Percentiles rank a stretch among this genome's conserved stretches.
phyloP scores from a whole-genome alignment of 2,329 filamentous ascomycete species.

The Zymoseptoria pseudotritici region DNA sequence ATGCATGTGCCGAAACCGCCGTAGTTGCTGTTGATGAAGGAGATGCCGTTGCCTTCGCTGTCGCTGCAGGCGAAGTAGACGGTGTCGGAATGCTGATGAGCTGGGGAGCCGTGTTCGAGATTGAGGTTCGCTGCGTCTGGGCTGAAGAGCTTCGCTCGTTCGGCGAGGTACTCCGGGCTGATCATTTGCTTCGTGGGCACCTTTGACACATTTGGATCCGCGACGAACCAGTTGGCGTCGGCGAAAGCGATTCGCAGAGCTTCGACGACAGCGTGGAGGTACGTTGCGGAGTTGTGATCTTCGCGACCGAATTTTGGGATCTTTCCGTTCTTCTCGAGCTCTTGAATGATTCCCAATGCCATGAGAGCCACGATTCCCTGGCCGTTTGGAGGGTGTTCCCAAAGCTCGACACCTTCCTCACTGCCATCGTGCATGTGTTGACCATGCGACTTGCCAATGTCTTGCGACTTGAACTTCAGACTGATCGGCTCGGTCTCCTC shows the following conservation, averaged over 20 bases:
- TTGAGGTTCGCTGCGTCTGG: conserved; percentile 45
- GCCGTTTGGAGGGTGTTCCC: conserved; percentile 95
- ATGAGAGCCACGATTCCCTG: conserved; percentile 94
- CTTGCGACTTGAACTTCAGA: conserved; percentile 48
- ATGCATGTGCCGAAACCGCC: conserved; percentile 81
- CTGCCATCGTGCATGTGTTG: conserved; percentile 39
- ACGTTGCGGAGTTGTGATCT: conserved; percentile 71
- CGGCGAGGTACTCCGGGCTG: conserved; percentile 64
- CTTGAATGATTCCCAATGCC: conserved; percentile 84
- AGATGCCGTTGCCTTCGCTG: conserved; percentile 75
- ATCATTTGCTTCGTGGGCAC: conserved; percentile 67
- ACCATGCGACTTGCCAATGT: conserved; percentile 47
- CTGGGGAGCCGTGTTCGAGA: conserved; percentile 69
- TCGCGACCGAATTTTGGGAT: conserved; percentile 62
- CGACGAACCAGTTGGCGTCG: conserved; percentile 83
- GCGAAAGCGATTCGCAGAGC: conserved; percentile 82
- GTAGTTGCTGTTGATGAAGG: conserved; percentile 96
- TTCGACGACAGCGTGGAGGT: conserved; percentile 80
- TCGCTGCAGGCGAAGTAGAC: conserved; percentile 91
- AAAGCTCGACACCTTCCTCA: conserved; percentile 64
- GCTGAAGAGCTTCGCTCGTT: conserved; percentile 58
- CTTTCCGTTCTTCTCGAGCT: conserved; percentile 66
- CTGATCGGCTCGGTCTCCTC: conserved; percentile 83
- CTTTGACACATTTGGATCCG: conserved; percentile 66
- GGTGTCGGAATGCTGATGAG: conserved; percentile 79